Percentiles rank a stretch among this genome's conserved stretches.
phyloP scores from a whole-genome alignment of 2,329 filamentous ascomycete species.

The Aspergillus sp. region DNA sequence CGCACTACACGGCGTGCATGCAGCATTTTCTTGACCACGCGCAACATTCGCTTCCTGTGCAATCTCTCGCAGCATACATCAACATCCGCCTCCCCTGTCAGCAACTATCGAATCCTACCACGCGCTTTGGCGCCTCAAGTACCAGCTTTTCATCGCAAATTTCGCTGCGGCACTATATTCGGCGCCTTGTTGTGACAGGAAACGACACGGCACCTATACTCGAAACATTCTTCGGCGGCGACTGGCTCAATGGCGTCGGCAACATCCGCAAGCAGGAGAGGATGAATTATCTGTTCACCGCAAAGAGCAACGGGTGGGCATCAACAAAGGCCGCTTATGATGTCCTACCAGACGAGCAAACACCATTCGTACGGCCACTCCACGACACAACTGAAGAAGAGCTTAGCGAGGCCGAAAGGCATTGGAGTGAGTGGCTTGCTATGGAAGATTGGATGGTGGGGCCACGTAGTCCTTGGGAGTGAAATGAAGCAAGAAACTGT shows the following conservation, averaged over 20 bases:
- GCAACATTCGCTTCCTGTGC: constrained; percentile 75
- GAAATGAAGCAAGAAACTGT: not conserved
- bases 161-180: constrained; percentile 81
- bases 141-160: constrained; percentile 40
- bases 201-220: constrained; percentile 82
- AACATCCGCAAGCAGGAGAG: constrained; percentile 83
- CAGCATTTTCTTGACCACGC: constrained; percentile 86
- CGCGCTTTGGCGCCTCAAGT: constrained; percentile 31
- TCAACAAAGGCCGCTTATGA: constrained; percentile 89
- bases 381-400: constrained; percentile 74
- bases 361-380: constrained; percentile 82
- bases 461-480: constrained; percentile 53
- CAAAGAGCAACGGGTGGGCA: constrained; percentile 87
- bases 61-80: constrained; percentile 83
- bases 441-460: constrained; percentile 99
- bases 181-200: constrained; percentile 88
- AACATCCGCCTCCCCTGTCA: constrained; percentile 92
- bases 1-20: constrained; percentile 81
- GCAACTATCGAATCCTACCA: constrained; percentile 49
- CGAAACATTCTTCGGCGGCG: constrained; percentile 88
- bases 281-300: constrained; percentile 89
- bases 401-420: constrained; percentile 74
- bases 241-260: constrained; percentile 78
- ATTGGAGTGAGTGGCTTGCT: constrained; percentile 91
- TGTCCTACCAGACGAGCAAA: constrained; percentile 74